Percentiles rank a stretch among this genome's conserved stretches.
Conservation (phyloP, 2,329 filamentous ascomycete genomes). For the Cladophialophora psammophila region DNA sequence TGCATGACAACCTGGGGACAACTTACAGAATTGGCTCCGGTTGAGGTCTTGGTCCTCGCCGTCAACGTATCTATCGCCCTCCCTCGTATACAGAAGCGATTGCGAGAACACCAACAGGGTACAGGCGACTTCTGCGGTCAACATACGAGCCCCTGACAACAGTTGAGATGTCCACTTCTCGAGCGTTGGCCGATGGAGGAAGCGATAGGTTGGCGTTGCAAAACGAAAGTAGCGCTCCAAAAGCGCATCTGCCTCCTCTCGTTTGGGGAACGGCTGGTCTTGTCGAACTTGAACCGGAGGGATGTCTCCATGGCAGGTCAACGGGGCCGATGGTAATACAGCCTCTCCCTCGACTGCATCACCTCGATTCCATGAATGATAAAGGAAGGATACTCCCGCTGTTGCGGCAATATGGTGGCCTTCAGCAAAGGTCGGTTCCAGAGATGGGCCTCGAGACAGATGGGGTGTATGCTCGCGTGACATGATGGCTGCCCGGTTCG, state of each 20-base stretch:
- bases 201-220: conserved; percentile 62
- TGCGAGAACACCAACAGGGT: conserved; percentile 46
- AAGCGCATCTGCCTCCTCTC: conserved; percentile 47
- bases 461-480: conserved; percentile 8
- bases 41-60: conserved; percentile 30
- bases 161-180: conserved; percentile 52
- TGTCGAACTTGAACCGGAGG: conserved; percentile 48
- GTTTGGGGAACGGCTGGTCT: conserved; percentile 46
- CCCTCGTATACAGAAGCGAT: conserved; percentile 35
- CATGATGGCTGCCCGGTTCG: neutral
- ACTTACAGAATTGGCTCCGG: conserved; percentile 30
- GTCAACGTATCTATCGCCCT: conserved; percentile 27
- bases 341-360: conserved; percentile 46
- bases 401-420: conserved; percentile 60
- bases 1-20: too few species aligned
- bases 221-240: conserved; percentile 63
- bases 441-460: conserved; percentile 27
- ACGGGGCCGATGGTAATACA: conserved; percentile 47
- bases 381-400: conserved; percentile 59
- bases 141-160: conserved; percentile 43
- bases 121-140: conserved; percentile 44
- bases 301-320: conserved; percentile 49
- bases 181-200: conserved; percentile 60
- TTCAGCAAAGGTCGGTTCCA: conserved; percentile 44
- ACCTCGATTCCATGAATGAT: conserved; percentile 65